Evolutionary conservation across 768 basidiomycete genomes (phyloP).

Genomic region (Agrocybe pediades): DNA sequence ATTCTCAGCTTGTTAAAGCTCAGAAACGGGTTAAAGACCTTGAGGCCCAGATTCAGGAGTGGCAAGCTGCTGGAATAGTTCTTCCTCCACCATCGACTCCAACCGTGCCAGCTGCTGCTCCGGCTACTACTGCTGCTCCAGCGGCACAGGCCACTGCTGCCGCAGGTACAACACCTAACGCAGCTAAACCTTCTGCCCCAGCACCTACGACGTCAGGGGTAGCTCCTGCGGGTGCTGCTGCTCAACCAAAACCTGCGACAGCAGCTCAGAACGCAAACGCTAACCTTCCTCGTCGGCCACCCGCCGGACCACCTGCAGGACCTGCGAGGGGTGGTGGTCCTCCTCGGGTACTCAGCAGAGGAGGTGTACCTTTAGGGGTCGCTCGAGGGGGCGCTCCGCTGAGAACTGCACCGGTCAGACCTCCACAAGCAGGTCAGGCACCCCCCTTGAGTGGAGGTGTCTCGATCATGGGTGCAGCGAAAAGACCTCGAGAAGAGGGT

Average conservation of each 20-base stretch:
- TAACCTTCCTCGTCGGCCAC: slow-evolving; percentile 30
- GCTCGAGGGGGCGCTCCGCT: slow-evolving; percentile 35
- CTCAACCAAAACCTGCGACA: neutral
- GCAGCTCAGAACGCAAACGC: slow-evolving; percentile 11
- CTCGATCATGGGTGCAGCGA: slow-evolving; percentile 69
- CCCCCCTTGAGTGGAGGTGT: slow-evolving; percentile 41
- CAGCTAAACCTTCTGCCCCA: slow-evolving; percentile 11
- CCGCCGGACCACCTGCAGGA: slow-evolving; percentile 21
- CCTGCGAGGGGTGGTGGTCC: slow-evolving; percentile 16
- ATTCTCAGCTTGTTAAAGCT: slow-evolving; percentile 62
- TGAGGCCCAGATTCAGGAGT: slow-evolving; percentile 61
- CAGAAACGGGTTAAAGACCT: slow-evolving; percentile 68
- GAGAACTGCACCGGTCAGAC: slow-evolving; percentile 28
- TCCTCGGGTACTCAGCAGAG: slow-evolving; percentile 18
- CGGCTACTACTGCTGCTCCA: slow-evolving; percentile 28
- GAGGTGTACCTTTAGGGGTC: slow-evolving; percentile 34
- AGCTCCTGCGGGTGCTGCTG: slow-evolving; percentile 11
- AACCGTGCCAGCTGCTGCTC: slow-evolving; percentile 25
- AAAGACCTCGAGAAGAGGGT: slow-evolving; percentile 64
- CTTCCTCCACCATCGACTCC: slow-evolving; percentile 33
- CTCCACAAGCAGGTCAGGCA: slow-evolving; percentile 24
- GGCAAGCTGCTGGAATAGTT: slow-evolving; percentile 48
- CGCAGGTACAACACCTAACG: slow-evolving; percentile 10
- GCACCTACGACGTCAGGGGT: slow-evolving; percentile 18
- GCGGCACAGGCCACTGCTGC: slow-evolving; percentile 18